These are phyloP conservation scores for Phytopythium litorale DNA, from an alignment of 352 stramenopile genomes.

Conservation along the genomic window DNA sequence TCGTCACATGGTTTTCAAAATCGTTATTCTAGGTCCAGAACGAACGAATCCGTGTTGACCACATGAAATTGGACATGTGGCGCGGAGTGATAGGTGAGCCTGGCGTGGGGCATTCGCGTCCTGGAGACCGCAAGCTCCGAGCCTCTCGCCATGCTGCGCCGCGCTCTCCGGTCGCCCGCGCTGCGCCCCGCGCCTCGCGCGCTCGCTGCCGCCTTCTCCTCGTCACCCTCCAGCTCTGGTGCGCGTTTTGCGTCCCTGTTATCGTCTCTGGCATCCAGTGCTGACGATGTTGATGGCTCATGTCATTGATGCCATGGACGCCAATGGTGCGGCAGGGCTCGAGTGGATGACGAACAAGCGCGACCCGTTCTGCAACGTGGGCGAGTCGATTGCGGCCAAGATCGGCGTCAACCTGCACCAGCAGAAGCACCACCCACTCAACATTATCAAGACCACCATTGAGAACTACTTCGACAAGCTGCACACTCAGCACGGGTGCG, in stretches of 20 bases:
- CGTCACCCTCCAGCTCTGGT: slow-evolving; percentile 1
- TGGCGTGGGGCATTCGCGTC: not conserved
- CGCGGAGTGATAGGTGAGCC: not conserved
- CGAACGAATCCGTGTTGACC: not conserved
- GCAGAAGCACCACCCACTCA: slow-evolving; percentile 82
- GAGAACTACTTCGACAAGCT: slow-evolving; percentile 87
- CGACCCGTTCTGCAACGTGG: slow-evolving; percentile 87
- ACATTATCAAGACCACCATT: slow-evolving; percentile 94
- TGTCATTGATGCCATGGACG: not conserved
- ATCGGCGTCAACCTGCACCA: slow-evolving; percentile 88
- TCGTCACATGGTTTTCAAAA: too few relatives aligned
- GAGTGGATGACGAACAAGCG: slow-evolving; percentile 73
- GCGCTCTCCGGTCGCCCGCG: slow-evolving; percentile 6
- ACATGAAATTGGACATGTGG: not conserved
- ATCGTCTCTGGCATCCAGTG: too few relatives aligned
- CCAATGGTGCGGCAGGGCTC: slow-evolving; percentile 30
- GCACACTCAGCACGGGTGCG: slow-evolving; percentile 50
- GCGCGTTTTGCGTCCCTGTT: not conserved
- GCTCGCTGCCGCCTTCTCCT: slow-evolving; percentile 1
- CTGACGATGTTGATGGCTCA: too few relatives aligned
- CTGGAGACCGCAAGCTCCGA: not conserved
- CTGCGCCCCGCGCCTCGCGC: slow-evolving; percentile 8
- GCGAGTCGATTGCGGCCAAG: slow-evolving; percentile 80
- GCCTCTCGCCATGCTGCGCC: slow-evolving; percentile 1
- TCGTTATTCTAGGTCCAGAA: not conserved